Percentiles rank a stretch among this genome's conserved stretches.
Evolutionary conservation across 768 basidiomycete species (phyloP).

Genomic region (Podaxis carcinomalis): DNA sequence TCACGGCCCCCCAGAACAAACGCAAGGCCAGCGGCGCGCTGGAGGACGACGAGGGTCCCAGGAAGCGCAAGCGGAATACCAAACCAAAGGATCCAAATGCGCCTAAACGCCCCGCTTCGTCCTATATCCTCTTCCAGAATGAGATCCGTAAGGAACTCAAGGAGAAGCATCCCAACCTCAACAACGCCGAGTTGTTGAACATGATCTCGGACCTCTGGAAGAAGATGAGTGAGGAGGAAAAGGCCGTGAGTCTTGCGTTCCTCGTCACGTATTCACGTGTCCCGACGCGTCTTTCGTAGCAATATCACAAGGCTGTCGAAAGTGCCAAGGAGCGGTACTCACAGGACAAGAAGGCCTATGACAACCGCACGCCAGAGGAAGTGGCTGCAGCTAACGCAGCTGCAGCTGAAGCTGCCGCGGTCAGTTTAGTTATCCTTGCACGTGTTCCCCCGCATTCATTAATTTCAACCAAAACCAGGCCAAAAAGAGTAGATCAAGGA

Average conservation of each 20-base stretch:
- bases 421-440: conserved; percentile 19
- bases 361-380: conserved; percentile 47
- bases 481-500: conserved; percentile 28
- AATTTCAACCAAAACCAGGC: conserved; percentile 18
- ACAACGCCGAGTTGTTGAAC: conserved; percentile 67
- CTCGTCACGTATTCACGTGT: conserved; percentile 11
- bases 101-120: conserved; percentile 89
- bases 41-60: conserved; percentile 36
- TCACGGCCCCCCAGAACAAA: conserved; percentile 36
- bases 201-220: conserved; percentile 77
- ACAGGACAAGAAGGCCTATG: conserved; percentile 61
- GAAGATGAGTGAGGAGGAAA: conserved; percentile 59
- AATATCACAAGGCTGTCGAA: conserved; percentile 49
- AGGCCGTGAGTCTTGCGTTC: conserved; percentile 52
- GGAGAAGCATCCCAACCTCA: conserved; percentile 54
- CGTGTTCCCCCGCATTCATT: conserved; percentile 1
- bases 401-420: conserved; percentile 34
- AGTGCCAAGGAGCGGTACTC: conserved; percentile 64
- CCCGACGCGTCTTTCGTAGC: conserved; percentile 28
- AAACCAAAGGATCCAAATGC: conserved; percentile 90
- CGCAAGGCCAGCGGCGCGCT: conserved; percentile 42
- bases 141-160: conserved; percentile 75
- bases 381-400: conserved; percentile 43
- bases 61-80: conserved; percentile 54
- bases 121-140: conserved; percentile 94